These are phyloP conservation scores for Leccinum boreale DNA, from an alignment of 768 basidiomycete species.

Conservation along the genomic window DNA sequence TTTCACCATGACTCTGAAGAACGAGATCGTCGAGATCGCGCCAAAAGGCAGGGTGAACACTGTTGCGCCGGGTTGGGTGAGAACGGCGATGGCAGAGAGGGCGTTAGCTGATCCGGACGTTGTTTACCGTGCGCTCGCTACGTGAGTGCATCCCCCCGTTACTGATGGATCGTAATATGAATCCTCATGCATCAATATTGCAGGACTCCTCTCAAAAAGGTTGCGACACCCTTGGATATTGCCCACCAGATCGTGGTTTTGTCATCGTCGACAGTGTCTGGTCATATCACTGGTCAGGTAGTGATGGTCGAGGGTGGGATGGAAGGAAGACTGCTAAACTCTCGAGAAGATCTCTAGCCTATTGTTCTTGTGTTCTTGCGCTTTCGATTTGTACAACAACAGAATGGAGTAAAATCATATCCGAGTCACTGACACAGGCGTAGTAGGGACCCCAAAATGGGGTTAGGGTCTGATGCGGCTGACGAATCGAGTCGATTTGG, in stretches of 20 bases:
- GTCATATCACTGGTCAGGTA: constrained; percentile 68
- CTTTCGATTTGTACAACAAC: neutral
- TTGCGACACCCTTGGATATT: constrained; percentile 59
- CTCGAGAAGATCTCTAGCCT: constrained; percentile 31
- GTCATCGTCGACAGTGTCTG: constrained; percentile 58
- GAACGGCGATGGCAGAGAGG: constrained; percentile 60
- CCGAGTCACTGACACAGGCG: neutral
- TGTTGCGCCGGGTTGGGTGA: constrained; percentile 67
- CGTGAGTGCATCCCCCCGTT: constrained; percentile 41
- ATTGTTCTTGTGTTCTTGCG: neutral
- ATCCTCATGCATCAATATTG: neutral
- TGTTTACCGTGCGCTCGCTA: constrained; percentile 60
- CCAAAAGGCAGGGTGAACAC: constrained; percentile 68
- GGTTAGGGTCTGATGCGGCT: constrained; percentile 25
- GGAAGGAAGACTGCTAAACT: constrained; percentile 63
- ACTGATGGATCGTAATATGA: neutral
- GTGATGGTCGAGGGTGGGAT: constrained; percentile 75
- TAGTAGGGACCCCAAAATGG: constrained; percentile 5
- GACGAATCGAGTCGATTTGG: constrained; percentile 14
- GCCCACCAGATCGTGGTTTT: constrained; percentile 63
- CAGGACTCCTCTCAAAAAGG: constrained; percentile 69
- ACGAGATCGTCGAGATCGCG: constrained; percentile 77
- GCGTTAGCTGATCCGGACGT: constrained; percentile 53
- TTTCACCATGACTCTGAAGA: constrained; percentile 63
- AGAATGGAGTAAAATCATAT: neutral